Base-by-base conservation (phyloP, 2,329 filamentous ascomycete species). In the Trichoderma koningiopsis region DNA sequence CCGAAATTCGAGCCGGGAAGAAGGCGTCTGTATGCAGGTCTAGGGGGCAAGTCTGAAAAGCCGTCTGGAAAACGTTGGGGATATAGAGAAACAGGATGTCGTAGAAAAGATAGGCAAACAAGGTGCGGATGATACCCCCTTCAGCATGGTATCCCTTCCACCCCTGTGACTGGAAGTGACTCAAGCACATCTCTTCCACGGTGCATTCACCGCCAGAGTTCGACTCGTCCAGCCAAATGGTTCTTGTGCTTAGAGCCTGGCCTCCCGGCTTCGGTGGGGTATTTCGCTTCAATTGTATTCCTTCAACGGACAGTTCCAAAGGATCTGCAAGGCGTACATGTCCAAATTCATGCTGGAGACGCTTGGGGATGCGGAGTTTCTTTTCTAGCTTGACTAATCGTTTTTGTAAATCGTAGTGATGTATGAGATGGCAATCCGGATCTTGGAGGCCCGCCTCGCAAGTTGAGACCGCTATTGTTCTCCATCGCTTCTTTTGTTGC, bases 71-170 rank as follows among this genome's bases (percentile, higher is more conserved):
- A 68, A 99, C 95, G 74, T 98, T 97, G 31, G 96, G 95, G 5
- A 98, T 88, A 79, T 97, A 97, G 31, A 93, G 85, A 80, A 98
- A 98, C 7, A 99, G 83, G 29, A 98, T 88, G 79, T 99, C 95
- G 82, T 91, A 96, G 83, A 98, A 97, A 22, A 99, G 87, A 76
- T 96, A 95, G 16, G 90, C 91, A 79, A 94, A 94, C 31, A 99
- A 83, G 0, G 96, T 99, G n/a, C 94, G 89, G 7, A 98, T 83
- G 74, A 98, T 94, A 2, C 94, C 92, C 40, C 94, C 93, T 83
- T 99, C 96, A 22, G 91, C 89, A 79, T 99, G 96, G 76, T 95
- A 97, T 13, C 96, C 96, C 78, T 97, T 97, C 91, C 93, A 98
- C 2, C 94, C 95, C 64, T 91, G 84, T 11, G 86, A 84, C 37